Evolutionary conservation across 2,329 filamentous ascomycete genomes (phyloP).

Genomic region (Ascochyta viciae-villosae): DNA sequence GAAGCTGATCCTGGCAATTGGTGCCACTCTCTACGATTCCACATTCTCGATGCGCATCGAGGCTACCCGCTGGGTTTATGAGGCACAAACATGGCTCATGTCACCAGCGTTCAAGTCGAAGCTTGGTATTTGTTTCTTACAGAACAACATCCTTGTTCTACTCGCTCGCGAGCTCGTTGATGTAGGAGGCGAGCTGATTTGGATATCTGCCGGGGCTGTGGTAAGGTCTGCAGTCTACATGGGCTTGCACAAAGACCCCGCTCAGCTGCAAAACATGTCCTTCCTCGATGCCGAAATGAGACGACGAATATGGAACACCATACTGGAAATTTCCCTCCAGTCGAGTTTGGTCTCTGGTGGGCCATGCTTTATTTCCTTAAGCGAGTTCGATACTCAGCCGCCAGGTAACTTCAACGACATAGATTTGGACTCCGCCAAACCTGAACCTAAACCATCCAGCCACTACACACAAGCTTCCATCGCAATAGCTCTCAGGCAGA

Average conservation of each 20-base stretch:
- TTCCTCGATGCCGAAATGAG: constrained; percentile 39
- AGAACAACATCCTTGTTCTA: constrained; percentile 52
- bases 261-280: constrained; percentile 34
- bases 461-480: constrained; percentile 47
- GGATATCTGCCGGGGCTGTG: constrained; percentile 49
- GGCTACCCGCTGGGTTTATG: constrained; percentile 65
- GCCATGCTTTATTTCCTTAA: constrained; percentile 43
- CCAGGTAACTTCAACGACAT: constrained; percentile 53
- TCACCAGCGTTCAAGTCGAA: constrained; percentile 62
- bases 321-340: constrained; percentile 49
- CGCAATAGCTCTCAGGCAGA: constrained; percentile 47
- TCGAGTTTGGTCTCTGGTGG: constrained; percentile 47
- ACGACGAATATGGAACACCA: constrained; percentile 42
- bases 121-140: constrained; percentile 60
- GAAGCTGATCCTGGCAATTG: constrained; percentile 66
- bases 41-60: constrained; percentile 57
- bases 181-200: constrained; percentile 46
- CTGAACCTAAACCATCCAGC: constrained; percentile 34
- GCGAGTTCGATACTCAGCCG: constrained; percentile 48
- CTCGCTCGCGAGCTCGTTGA: constrained; percentile 47
- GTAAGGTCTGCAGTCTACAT: constrained; percentile 50
- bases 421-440: constrained; percentile 40
- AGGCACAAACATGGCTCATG: constrained; percentile 63
- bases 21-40: constrained; percentile 60
- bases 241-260: constrained; percentile 52